phyloP scores from a whole-genome alignment of 305 asterid species.

The Lippia alba region DNA sequence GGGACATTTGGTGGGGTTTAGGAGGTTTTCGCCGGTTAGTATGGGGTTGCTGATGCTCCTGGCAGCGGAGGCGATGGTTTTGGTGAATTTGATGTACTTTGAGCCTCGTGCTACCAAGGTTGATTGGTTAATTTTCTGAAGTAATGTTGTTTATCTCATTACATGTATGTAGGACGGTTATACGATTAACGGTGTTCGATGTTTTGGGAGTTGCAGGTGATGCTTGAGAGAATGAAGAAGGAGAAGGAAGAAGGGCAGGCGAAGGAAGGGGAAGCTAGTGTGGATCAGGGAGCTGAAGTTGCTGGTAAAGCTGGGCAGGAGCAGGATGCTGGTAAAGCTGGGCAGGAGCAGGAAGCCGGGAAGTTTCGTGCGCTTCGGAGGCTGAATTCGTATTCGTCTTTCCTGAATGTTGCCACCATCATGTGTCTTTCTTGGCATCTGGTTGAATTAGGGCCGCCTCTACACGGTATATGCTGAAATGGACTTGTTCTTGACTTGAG shows the following conservation, averaged over 20 bases:
- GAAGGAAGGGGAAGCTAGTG: not conserved
- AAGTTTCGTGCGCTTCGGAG: not conserved
- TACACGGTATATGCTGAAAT: slow-evolving; percentile 21
- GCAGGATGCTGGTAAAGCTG: too few relatives aligned
- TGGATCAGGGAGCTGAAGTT: too few relatives aligned
- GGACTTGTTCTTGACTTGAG: too few relatives aligned
- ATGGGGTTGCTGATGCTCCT: slow-evolving; percentile 43
- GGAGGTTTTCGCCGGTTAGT: not conserved
- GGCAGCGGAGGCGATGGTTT: slow-evolving; percentile 34
- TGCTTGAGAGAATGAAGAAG: slow-evolving; percentile 45
- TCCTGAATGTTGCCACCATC: slow-evolving; percentile 39
- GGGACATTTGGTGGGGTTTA: slow-evolving; percentile 43
- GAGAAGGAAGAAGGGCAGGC: slow-evolving; percentile 44
- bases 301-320: not conserved
- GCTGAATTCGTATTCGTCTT: slow-evolving; percentile 40
- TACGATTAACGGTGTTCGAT: too few relatives aligned
- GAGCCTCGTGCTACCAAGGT: slow-evolving; percentile 72
- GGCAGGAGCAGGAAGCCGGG: not conserved
- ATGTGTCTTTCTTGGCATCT: slow-evolving; percentile 48
- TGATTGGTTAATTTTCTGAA: not conserved
- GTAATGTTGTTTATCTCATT: not conserved
- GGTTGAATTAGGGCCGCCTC: slow-evolving; percentile 32
- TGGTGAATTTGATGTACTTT: slow-evolving; percentile 47
- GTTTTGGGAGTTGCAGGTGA: slow-evolving; percentile 25
- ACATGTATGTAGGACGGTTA: too few relatives aligned